Percentiles rank a stretch among this genome's conserved stretches.
Evolutionary conservation across 176 grass and related monocot genomes (phyloP).

Genomic region (Phragmites australis): DNA sequence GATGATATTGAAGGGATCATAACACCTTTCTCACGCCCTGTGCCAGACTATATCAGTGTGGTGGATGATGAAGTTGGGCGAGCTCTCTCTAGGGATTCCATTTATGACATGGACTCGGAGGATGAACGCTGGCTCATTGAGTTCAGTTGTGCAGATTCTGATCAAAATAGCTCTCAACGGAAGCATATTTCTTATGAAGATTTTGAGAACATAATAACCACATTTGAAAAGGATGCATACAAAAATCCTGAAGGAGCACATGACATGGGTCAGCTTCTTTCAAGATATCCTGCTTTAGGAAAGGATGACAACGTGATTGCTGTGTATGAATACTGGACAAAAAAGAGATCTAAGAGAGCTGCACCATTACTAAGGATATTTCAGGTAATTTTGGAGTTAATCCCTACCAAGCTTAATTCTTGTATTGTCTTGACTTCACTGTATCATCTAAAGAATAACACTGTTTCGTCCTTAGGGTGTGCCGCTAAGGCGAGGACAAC

Average conservation of each 20-base stretch:
- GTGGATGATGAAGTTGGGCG: slow-evolving; percentile 70
- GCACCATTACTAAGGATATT: slow-evolving; percentile 69
- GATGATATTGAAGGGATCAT: slow-evolving; percentile 38
- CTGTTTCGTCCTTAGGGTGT: slow-evolving; percentile 42
- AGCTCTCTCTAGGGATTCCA: slow-evolving; percentile 45
- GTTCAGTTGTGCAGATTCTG: slow-evolving; percentile 40
- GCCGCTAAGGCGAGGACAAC: slow-evolving; percentile 42
- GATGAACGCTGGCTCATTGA: slow-evolving; percentile 76
- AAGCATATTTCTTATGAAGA: slow-evolving; percentile 49
- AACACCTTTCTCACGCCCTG: slow-evolving; percentile 63
- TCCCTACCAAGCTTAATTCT: slow-evolving; percentile 3
- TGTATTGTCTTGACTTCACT: neutral
- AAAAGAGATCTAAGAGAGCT: slow-evolving; percentile 57
- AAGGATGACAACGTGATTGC: slow-evolving; percentile 45
- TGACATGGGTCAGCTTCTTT: slow-evolving; percentile 50
- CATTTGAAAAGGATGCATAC: slow-evolving; percentile 82
- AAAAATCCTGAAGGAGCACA: slow-evolving; percentile 46
- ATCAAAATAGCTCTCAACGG: slow-evolving; percentile 29
- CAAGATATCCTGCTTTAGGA: slow-evolving; percentile 54
- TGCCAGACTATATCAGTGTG: slow-evolving; percentile 59
- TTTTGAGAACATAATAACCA: slow-evolving; percentile 80
- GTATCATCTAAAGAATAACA: slow-evolving; percentile 25
- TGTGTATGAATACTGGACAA: slow-evolving; percentile 75
- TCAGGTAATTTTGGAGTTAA: slow-evolving; percentile 58
- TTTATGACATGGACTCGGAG: slow-evolving; percentile 91